Conservation (phyloP, 257 asterid genomes). For the Rehmannia glutinosa region DNA sequence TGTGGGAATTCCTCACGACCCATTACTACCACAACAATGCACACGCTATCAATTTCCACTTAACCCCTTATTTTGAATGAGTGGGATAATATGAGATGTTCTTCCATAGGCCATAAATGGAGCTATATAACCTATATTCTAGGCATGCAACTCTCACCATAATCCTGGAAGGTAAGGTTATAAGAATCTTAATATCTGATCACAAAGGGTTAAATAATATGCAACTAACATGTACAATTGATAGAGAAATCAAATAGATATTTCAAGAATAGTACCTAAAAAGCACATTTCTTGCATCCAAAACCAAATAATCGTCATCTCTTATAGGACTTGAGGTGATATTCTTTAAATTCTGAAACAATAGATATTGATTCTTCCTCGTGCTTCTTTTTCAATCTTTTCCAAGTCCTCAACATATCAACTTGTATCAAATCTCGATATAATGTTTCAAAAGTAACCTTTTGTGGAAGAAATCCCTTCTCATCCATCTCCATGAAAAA, state of each 20-base stretch:
- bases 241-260: background rate
- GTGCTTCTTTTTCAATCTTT: slow-evolving; percentile 78
- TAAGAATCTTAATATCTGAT: background rate
- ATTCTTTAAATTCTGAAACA: slow-evolving; percentile 61
- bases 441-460: slow-evolving; percentile 73
- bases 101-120: too few species aligned
- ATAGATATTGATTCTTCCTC: slow-evolving; percentile 78
- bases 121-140: background rate
- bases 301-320: slow-evolving; percentile 30
- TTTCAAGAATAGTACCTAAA: background rate
- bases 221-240: background rate
- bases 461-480: slow-evolving; percentile 81
- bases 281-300: background rate
- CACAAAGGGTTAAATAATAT: background rate
- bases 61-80: background rate
- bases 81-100: background rate
- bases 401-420: slow-evolving; percentile 85
- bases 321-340: slow-evolving; percentile 69
- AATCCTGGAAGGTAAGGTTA: background rate
- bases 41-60: too few species aligned
- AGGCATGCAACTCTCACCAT: background rate
- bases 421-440: slow-evolving; percentile 85
- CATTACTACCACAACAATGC: too few species aligned
- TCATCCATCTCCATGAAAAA: slow-evolving; percentile 82
- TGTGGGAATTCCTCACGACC: too few species aligned